phyloP scores from a whole-genome alignment of 2,329 filamentous ascomycete species.

The Aspergillus spinulosporus region DNA sequence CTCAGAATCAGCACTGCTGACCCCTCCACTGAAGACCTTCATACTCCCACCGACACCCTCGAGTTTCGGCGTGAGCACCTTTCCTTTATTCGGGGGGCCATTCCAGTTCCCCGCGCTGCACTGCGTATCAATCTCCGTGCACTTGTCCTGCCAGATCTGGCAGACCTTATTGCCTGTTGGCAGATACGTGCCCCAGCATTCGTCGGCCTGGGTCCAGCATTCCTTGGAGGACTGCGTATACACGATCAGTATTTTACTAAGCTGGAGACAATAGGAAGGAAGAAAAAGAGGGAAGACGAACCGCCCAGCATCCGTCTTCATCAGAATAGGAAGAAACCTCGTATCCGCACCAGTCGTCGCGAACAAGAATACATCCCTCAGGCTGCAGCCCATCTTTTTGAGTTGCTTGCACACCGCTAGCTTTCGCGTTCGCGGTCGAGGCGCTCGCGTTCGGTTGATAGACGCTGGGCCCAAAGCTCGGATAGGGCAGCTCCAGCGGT shows the following conservation, averaged over 20 bases:
- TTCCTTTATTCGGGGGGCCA: slow-evolving; percentile 47
- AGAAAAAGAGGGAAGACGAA: slow-evolving; percentile 24
- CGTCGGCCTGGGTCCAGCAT: slow-evolving; percentile 60
- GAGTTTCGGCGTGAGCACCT: slow-evolving; percentile 38
- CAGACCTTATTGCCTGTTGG: slow-evolving; percentile 63
- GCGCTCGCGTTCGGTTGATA: slow-evolving; percentile 45
- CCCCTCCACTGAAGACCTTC: slow-evolving; percentile 2
- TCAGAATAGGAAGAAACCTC: slow-evolving; percentile 60
- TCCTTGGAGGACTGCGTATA: slow-evolving; percentile 42
- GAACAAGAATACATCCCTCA: slow-evolving; percentile 60
- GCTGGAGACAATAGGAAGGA: not conserved
- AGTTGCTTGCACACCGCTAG: slow-evolving; percentile 15
- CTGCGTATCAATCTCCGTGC: slow-evolving; percentile 46
- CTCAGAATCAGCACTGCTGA: not conserved
- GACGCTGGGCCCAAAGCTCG: slow-evolving; percentile 58
- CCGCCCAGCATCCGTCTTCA: slow-evolving; percentile 61
- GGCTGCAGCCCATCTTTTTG: slow-evolving; percentile 57
- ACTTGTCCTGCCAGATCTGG: slow-evolving; percentile 63
- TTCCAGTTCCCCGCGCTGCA: slow-evolving; percentile 46
- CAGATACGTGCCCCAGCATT: slow-evolving; percentile 61
- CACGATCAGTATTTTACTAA: slow-evolving; percentile 3
- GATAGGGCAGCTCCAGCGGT: slow-evolving; percentile 56
- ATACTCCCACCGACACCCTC: not conserved
- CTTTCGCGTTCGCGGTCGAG: not conserved
- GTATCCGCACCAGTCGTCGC: slow-evolving; percentile 71